These are phyloP conservation scores for Magnaporthales sp. DNA, from an alignment of 2,329 filamentous ascomycete genomes.

Conservation along the genomic window DNA sequence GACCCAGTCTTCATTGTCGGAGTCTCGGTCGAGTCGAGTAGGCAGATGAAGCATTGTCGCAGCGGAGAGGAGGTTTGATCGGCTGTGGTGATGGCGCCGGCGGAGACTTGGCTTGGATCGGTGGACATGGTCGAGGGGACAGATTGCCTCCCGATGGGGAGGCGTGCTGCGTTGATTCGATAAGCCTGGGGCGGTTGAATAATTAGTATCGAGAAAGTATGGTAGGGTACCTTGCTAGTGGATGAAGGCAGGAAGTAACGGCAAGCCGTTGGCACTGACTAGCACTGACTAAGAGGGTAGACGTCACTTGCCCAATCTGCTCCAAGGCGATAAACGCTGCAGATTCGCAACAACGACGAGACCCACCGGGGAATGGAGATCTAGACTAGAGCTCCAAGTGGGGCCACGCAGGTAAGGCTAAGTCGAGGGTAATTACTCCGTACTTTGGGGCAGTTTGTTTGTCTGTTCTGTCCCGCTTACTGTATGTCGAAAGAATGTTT, in stretches of 20 bases:
- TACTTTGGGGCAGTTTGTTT: too few species aligned
- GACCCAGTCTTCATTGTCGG: constrained; percentile 53
- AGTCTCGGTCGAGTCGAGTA: constrained; percentile 44
- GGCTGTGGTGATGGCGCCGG: neutral
- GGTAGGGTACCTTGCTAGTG: neutral
- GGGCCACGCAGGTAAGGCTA: neutral
- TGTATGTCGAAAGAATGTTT: too few species aligned
- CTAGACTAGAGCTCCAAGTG: neutral
- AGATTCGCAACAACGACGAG: neutral
- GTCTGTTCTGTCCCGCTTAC: too few species aligned
- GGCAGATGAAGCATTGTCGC: constrained; percentile 54
- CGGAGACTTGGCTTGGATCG: neutral
- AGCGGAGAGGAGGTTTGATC: constrained; percentile 14
- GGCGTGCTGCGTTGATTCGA: neutral
- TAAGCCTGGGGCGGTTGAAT: too few species aligned
- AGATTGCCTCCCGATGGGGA: neutral
- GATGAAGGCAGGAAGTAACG: neutral
- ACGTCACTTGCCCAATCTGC: neutral
- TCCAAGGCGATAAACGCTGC: neutral
- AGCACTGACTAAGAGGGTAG: neutral
- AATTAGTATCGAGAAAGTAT: too few species aligned
- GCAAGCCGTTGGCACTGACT: neutral
- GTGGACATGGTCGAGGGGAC: neutral
- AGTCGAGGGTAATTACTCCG: too few species aligned
- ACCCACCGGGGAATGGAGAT: neutral